phyloP scores from a whole-genome alignment of 2,329 filamentous ascomycete genomes.

The Xylaria multiplex region DNA sequence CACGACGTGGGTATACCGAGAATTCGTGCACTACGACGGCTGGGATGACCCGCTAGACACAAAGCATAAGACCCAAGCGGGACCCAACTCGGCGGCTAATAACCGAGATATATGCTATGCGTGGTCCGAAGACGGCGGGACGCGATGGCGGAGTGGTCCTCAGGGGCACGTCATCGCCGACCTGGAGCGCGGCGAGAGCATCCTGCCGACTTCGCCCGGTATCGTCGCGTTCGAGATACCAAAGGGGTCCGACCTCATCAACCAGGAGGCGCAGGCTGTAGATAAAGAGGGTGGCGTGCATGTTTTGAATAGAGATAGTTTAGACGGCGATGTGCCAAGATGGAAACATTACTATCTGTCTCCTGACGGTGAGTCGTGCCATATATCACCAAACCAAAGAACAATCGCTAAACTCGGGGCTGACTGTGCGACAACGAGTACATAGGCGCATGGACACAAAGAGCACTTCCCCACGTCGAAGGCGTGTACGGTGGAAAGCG shows the following conservation, averaged over 20 bases:
- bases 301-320: slow-evolving; percentile 58
- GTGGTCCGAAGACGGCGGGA: slow-evolving; percentile 57
- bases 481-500: slow-evolving; percentile 49
- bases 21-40: slow-evolving; percentile 57
- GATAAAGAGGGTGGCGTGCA: slow-evolving; percentile 59
- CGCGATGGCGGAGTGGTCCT: slow-evolving; percentile 56
- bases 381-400: background rate
- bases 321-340: slow-evolving; percentile 44
- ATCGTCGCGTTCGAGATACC: slow-evolving; percentile 58
- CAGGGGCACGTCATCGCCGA: slow-evolving; percentile 49
- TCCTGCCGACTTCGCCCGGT: slow-evolving; percentile 54
- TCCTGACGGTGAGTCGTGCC: slow-evolving; percentile 46
- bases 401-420: background rate
- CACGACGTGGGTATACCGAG: slow-evolving; percentile 62
- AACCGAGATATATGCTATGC: slow-evolving; percentile 63
- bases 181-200: slow-evolving; percentile 50
- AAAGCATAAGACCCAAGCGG: slow-evolving; percentile 55
- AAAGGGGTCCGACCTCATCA: slow-evolving; percentile 58
- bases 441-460: slow-evolving; percentile 50
- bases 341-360: slow-evolving; percentile 56
- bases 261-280: slow-evolving; percentile 61
- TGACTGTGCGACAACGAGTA: background rate
- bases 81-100: slow-evolving; percentile 57
- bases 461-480: slow-evolving; percentile 47
- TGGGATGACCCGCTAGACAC: slow-evolving; percentile 54